Conservation (phyloP, 208 protist genomes). For the Angomonas deanei region DNA sequence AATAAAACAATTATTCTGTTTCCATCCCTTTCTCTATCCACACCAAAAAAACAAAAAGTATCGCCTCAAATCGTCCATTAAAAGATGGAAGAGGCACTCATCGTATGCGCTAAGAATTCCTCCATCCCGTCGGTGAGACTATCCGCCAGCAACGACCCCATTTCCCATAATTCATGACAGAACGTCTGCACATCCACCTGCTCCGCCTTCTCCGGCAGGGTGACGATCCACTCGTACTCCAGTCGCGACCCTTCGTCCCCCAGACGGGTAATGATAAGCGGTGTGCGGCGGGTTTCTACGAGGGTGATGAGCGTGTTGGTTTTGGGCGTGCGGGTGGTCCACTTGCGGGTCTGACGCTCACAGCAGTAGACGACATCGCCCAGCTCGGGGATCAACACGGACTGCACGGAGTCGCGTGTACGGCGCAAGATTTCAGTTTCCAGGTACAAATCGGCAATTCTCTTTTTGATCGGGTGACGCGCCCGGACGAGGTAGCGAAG, state of each 20-base stretch:
- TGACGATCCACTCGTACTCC: slow-evolving; percentile 88
- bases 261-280: slow-evolving; percentile 80
- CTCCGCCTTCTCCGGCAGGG: slow-evolving; percentile 72
- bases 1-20: background rate
- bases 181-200: slow-evolving; percentile 48
- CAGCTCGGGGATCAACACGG: slow-evolving; percentile 78
- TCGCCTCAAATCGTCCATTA: slow-evolving; percentile 10
- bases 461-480: slow-evolving; percentile 82
- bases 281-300: slow-evolving; percentile 85
- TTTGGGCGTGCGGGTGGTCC: slow-evolving; percentile 15
- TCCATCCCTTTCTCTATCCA: background rate
- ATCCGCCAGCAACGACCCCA: slow-evolving; percentile 57
- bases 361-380: slow-evolving; percentile 87
- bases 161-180: slow-evolving; percentile 70
- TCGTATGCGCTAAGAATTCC: slow-evolving; percentile 69
- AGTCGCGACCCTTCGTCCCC: slow-evolving; percentile 81
- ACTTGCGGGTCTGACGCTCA: slow-evolving; percentile 79
- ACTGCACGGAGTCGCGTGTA: slow-evolving; percentile 84
- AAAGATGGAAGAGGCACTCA: slow-evolving; percentile 48
- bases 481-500: slow-evolving; percentile 80
- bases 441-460: slow-evolving; percentile 69
- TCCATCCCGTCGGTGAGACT: slow-evolving; percentile 77
- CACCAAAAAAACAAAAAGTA: background rate
- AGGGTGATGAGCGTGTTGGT: slow-evolving; percentile 25
- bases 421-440: slow-evolving; percentile 76